phyloP scores from a whole-genome alignment of 2,329 filamentous ascomycete genomes.

The Nothophaeocryptopus gaeumannii region DNA sequence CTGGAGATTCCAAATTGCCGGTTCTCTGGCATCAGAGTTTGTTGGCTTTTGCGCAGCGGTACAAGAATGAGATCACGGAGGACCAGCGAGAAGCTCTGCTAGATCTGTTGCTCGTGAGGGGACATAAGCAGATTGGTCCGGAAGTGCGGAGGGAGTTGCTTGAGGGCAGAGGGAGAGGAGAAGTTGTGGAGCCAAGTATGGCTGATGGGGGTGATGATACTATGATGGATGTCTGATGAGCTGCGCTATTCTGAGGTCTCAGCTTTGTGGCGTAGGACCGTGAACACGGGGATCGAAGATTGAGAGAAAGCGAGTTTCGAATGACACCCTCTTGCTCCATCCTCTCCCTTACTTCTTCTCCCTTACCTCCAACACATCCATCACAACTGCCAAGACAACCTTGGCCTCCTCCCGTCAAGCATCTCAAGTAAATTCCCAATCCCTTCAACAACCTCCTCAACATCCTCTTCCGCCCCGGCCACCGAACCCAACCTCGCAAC shows the following conservation, averaged over 20 bases:
- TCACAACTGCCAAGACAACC: no score
- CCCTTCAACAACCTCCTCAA: no score
- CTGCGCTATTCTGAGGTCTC: background rate
- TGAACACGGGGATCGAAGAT: background rate
- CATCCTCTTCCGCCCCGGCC: no score
- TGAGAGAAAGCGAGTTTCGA: background rate
- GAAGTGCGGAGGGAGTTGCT: slow-evolving; percentile 87
- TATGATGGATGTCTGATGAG: slow-evolving; percentile 60
- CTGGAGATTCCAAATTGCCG: slow-evolving; percentile 60
- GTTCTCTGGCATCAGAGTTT: slow-evolving; percentile 97
- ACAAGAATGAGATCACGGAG: slow-evolving; percentile 93
- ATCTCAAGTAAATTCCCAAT: no score
- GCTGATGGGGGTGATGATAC: slow-evolving; percentile 75
- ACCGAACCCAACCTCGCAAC: no score
- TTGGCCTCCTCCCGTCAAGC: no score
- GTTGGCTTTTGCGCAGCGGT: slow-evolving; percentile 87
- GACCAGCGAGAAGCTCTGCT: slow-evolving; percentile 88
- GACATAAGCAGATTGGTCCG: slow-evolving; percentile 83
- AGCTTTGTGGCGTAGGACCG: no score
- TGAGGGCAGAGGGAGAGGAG: slow-evolving; percentile 80
- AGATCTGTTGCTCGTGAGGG: slow-evolving; percentile 78
- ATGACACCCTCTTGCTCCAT: no score
- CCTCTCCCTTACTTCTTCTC: no score
- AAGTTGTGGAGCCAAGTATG: slow-evolving; percentile 61
- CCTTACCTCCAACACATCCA: no score